phyloP scores from a whole-genome alignment of 2,329 filamentous ascomycete species.

The Penicillium vulpinum region DNA sequence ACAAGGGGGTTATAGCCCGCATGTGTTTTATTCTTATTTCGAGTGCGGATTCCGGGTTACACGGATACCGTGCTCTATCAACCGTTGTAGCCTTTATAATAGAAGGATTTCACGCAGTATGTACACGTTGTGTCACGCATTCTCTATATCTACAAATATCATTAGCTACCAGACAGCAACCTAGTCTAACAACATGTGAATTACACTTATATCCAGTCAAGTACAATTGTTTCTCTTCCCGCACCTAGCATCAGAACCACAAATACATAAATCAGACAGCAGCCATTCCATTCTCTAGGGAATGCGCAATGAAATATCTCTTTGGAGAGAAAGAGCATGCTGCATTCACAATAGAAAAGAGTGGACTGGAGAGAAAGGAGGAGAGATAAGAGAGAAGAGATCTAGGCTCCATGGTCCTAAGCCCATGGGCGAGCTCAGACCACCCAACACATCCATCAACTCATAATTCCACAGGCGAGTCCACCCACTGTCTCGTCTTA shows the following conservation, averaged over 20 bases:
- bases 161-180: neutral
- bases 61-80: neutral
- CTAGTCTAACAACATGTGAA: neutral
- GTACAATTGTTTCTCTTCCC: neutral
- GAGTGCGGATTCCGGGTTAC: neutral
- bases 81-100: neutral
- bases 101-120: neutral
- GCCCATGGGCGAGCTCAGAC: too few relatives aligned
- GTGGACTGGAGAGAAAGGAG: too few relatives aligned
- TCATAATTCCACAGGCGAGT: slow-evolving; percentile 3
- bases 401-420: too few relatives aligned
- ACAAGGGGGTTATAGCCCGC: neutral
- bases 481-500: slow-evolving; percentile 12
- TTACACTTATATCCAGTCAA: neutral
- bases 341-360: too few relatives aligned
- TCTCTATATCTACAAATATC: neutral
- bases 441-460: too few relatives aligned
- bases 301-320: too few relatives aligned
- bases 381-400: too few relatives aligned
- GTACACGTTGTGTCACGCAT: neutral
- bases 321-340: too few relatives aligned
- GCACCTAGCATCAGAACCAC: neutral
- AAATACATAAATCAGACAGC: neutral
- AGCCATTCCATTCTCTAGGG: neutral
- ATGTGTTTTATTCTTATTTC: neutral